Evolutionary conservation across 1,284 basidiomycete genomes (phyloP).

Genomic region (Thecaphora frezii): DNA sequence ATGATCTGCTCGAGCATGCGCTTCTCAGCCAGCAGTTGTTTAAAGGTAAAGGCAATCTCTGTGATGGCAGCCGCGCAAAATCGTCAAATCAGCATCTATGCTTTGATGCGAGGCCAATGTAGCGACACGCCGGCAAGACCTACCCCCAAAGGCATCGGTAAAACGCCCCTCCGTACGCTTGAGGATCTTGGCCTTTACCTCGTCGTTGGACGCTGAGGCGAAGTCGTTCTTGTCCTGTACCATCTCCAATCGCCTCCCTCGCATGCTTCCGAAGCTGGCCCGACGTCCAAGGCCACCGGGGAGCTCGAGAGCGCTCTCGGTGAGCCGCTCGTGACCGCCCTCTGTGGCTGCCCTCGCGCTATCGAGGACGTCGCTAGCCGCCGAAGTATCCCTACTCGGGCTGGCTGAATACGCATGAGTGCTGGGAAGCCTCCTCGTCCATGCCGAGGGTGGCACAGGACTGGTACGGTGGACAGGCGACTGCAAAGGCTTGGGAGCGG

Average conservation of each 20-base stretch:
- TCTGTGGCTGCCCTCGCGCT: background rate
- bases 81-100: background rate
- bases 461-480: too few species aligned
- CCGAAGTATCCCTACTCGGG: background rate
- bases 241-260: constrained; percentile 33
- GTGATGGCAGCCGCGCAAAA: background rate
- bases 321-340: background rate
- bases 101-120: background rate
- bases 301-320: background rate
- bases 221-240: constrained; percentile 23
- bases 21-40: constrained; percentile 50
- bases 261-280: constrained; percentile 23
- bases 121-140: background rate
- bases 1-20: constrained; percentile 41
- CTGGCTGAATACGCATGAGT: background rate
- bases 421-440: background rate
- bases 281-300: constrained; percentile 4
- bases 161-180: constrained; percentile 42
- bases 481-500: too few species aligned
- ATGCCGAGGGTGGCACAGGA: background rate
- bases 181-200: constrained; percentile 20
- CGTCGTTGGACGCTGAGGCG: constrained; percentile 13
- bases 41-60: constrained; percentile 44
- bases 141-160: constrained; percentile 31
- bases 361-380: background rate